Percentiles rank a stretch among this genome's conserved stretches.
Evolutionary conservation across 139 green algal genomes (phyloP).

Genomic region (Tetraselmis striata): DNA sequence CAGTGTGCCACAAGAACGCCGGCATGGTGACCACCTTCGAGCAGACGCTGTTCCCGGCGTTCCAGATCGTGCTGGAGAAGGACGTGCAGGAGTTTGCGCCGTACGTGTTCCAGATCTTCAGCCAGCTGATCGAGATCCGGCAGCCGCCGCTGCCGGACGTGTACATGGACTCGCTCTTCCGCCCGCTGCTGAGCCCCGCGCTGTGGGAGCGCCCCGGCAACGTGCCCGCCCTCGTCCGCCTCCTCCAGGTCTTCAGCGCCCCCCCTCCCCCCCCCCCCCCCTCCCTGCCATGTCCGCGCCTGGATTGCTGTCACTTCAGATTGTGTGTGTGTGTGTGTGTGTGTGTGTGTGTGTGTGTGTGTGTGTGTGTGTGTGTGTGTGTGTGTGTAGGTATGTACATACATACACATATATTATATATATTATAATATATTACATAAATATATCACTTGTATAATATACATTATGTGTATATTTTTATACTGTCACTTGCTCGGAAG

Average conservation of each 20-base stretch:
- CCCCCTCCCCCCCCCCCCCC: background rate
- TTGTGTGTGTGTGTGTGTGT: conserved; percentile 1
- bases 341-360: background rate
- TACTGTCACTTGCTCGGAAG: too few species aligned
- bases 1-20: conserved; percentile 17
- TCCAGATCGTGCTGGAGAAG: conserved; percentile 79
- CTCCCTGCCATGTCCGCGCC: background rate
- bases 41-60: conserved; percentile 85
- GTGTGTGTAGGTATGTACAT: too few species aligned
- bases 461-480: too few species aligned
- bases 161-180: conserved; percentile 82
- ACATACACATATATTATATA: too few species aligned
- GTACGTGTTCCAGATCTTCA: conserved; percentile 89
- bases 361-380: too few species aligned
- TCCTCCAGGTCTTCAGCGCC: conserved; percentile 72
- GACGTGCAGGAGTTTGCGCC: conserved; percentile 74
- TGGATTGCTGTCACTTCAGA: background rate
- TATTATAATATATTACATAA: conserved; percentile 2
- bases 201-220: conserved; percentile 92
- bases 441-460: too few species aligned
- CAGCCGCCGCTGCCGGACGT: conserved; percentile 36
- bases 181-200: conserved; percentile 70
- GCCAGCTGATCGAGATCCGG: conserved; percentile 83
- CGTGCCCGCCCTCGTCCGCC: conserved; percentile 81
- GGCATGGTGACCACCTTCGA: conserved; percentile 59